A percentile compares a stretch with the other conserved stretches of the same genome.
Conservation (phyloP, 2,329 filamentous ascomycete genomes). For the Chaetomium strumarium region DNA sequence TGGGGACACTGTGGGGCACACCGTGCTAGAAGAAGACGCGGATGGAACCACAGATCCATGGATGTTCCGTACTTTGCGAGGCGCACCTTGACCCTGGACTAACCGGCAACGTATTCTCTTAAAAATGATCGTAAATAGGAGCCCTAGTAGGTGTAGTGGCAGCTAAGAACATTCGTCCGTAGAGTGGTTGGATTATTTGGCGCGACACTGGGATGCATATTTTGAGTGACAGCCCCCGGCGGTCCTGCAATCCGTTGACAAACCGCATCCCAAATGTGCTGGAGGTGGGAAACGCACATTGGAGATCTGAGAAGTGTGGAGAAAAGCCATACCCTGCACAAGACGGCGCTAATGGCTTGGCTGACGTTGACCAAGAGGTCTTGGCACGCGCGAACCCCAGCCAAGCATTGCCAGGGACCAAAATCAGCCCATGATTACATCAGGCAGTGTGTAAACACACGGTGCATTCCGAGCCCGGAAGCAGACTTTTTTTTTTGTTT, state of each 20-base stretch:
- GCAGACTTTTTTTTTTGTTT: slow-evolving; percentile 15
- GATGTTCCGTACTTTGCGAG: too few relatives aligned
- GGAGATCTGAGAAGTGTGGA: slow-evolving; percentile 14
- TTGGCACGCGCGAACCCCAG: slow-evolving; percentile 8
- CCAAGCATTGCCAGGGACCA: slow-evolving; percentile 10
- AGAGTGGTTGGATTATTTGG: not conserved
- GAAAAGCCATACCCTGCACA: slow-evolving; percentile 8
- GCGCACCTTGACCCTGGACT: too few relatives aligned
- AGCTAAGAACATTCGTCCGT: not conserved
- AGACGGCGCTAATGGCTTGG: slow-evolving; percentile 20
- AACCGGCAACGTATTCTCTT: too few relatives aligned
- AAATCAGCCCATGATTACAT: slow-evolving; percentile 20
- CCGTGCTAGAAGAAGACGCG: not conserved
- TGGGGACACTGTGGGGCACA: slow-evolving; percentile 1
- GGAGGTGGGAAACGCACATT: slow-evolving; percentile 11
- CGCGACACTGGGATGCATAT: slow-evolving; percentile 5
- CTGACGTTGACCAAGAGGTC: slow-evolving; percentile 16
- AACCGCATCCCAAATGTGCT: slow-evolving; percentile 10
- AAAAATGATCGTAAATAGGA: too few relatives aligned
- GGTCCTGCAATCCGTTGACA: slow-evolving; percentile 9
- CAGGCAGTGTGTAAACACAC: not conserved
- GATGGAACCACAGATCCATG: too few relatives aligned
- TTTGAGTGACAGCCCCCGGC: slow-evolving; percentile 6
- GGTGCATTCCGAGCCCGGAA: not conserved
- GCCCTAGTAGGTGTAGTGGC: too few relatives aligned